Conservation (phyloP, 75 land plant species). For the Cupressus sempervirens region DNA sequence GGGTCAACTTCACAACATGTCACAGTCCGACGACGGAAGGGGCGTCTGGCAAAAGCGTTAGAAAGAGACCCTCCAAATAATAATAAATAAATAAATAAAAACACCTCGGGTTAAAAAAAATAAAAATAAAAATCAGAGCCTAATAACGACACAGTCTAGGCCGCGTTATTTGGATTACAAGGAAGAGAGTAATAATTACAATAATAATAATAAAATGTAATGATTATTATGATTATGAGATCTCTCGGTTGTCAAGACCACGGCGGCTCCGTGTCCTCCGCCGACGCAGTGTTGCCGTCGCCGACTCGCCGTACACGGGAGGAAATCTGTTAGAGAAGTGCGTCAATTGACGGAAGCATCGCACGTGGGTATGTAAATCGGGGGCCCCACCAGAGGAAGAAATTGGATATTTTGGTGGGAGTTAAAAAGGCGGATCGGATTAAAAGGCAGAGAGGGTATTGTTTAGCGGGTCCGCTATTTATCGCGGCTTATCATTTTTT, state of each 20-base stretch:
- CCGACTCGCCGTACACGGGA: not conserved
- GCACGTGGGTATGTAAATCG: conserved; percentile 4
- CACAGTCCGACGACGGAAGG: not conserved
- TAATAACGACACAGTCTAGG: not conserved
- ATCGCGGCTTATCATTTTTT: not conserved
- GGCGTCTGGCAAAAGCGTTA: not conserved
- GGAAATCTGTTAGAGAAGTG: not conserved
- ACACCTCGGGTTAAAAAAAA: not conserved
- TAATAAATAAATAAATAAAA: too few species aligned
- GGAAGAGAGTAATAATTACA: not conserved
- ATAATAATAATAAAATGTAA: too few species aligned
- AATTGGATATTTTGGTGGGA: not conserved
- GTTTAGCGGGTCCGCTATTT: not conserved
- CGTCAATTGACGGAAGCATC: not conserved
- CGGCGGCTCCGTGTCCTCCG: conserved; percentile 12
- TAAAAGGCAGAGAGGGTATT: not conserved
- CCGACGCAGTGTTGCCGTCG: conserved; percentile 6
- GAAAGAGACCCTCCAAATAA: not conserved
- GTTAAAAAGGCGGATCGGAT: not conserved
- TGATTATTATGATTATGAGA: too few species aligned
- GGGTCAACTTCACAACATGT: not conserved
- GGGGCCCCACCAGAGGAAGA: not conserved
- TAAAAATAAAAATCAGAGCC: too few species aligned
- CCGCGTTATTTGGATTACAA: not conserved
- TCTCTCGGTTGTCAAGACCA: not conserved